Evolutionary conservation across 2,329 filamentous ascomycete genomes (phyloP), one percentile per base, ranked within the genome.

Genomic region (Cytospora mali): DNA sequence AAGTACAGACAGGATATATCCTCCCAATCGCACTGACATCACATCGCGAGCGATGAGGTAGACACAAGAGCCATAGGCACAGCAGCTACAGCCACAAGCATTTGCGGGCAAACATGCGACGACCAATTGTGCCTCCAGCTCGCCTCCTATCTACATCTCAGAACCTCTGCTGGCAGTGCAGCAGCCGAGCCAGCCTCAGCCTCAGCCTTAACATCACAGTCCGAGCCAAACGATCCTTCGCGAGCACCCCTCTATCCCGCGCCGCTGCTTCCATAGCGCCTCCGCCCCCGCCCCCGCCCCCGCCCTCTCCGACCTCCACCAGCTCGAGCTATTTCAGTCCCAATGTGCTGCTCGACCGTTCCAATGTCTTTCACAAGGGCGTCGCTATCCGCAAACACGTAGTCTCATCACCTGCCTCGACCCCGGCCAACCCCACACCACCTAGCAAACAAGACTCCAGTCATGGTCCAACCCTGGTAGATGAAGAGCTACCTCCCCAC

Each of bases 271-370:
- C 42, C 42, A 56, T 61, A 46, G 21, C 42, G 21, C n/a, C 42
- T 11, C 5, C 42, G 18, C n/a, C n/a, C 6, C 13, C 42, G 35
- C 62, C 67, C n/a, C 66, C 67, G 11, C 6, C 42, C 9, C 23
- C 42, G 42, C 9, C 9, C 31, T 33, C 31, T 13, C 70, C 67
- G 21, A 65, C 62, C 10, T 66, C 72, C 33, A 67, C 71, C 33
- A 71, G 69, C 42, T 67, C 72, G 54, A 69, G 71, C 65, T 75
- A 73, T 62, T 76, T 76, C 53, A 68, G 74, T 31, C 75, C 74
- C 54, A 76, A 75, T 62, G 64, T 58, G 50, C 59, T 75, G 18
- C 69, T 75, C 50, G 69, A 71, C 50, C 70, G 70, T 23, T 61
- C 67, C 67, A 68, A 69, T 68, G 69, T 69, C 67, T 65, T 66